Evolutionary conservation across 805 yeast species (phyloP).

Genomic region (Metschnikowia arizonensis): DNA sequence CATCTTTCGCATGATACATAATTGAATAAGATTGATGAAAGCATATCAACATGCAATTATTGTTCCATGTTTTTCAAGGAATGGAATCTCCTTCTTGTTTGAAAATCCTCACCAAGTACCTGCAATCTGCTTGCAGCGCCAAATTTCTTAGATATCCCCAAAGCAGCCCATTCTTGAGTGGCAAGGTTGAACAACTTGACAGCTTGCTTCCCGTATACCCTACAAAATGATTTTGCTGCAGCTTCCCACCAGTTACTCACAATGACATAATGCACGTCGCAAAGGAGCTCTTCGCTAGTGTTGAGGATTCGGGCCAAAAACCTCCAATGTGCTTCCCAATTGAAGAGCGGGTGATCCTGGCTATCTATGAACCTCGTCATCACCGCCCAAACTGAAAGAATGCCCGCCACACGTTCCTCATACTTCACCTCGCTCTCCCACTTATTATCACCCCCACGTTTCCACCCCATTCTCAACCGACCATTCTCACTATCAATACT

Average conservation of each 20-base stretch:
- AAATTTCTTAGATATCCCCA: constrained; percentile 47
- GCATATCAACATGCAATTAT: constrained; percentile 6
- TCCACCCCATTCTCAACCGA: constrained; percentile 84
- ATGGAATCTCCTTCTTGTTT: constrained; percentile 42
- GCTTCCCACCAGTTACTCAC: constrained; percentile 93
- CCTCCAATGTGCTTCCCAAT: constrained; percentile 52
- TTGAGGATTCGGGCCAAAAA: constrained; percentile 72
- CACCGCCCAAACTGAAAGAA: constrained; percentile 73
- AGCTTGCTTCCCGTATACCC: constrained; percentile 67
- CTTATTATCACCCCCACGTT: constrained; percentile 43
- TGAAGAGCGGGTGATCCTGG: constrained; percentile 27
- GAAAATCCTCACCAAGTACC: constrained; percentile 80
- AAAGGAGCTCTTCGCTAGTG: constrained; percentile 43
- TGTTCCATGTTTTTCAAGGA: constrained; percentile 42
- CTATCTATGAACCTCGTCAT: constrained; percentile 47
- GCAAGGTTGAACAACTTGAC: constrained; percentile 51
- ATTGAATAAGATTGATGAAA: background rate
- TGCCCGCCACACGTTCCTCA: constrained; percentile 84
- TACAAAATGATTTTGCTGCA: constrained; percentile 52
- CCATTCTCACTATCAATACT: constrained; percentile 78
- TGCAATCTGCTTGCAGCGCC: constrained; percentile 78
- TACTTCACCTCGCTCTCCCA: constrained; percentile 67
- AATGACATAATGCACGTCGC: constrained; percentile 67
- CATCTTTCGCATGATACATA: constrained; percentile 2
- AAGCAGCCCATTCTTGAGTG: constrained; percentile 49